phyloP scores from a whole-genome alignment of 2,329 filamentous ascomycete genomes.

The Pestalotiopsis sp. region DNA sequence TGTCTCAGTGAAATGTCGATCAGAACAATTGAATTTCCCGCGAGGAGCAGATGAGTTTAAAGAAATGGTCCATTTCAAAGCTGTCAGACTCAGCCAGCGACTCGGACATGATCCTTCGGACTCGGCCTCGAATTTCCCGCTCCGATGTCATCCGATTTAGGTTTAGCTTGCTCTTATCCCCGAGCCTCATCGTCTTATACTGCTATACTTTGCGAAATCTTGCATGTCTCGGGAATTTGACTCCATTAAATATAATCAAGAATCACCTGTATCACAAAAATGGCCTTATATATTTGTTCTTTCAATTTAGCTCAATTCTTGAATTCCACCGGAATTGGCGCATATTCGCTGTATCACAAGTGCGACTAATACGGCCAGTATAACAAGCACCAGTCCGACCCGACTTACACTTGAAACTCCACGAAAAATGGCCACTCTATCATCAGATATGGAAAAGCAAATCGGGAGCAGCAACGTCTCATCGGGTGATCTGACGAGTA shows the following conservation, averaged over 20 bases:
- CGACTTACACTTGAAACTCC: background rate
- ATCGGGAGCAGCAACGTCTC: background rate
- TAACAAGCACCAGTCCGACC: background rate
- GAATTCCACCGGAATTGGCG: background rate
- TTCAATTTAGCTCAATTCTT: background rate
- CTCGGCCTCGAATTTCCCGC: conserved; percentile 1
- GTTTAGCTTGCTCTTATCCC: background rate
- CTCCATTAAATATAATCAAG: background rate
- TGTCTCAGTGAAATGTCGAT: background rate
- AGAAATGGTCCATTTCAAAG: background rate
- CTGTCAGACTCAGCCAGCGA: background rate
- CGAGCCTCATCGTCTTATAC: background rate
- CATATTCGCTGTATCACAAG: background rate
- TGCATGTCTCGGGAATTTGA: background rate
- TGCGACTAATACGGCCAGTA: background rate
- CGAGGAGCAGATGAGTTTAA: background rate
- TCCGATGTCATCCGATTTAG: background rate
- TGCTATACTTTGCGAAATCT: background rate
- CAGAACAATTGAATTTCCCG: background rate
- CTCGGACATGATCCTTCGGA: conserved; percentile 3
- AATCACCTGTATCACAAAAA: background rate
- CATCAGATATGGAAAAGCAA: background rate
- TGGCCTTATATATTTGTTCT: background rate
- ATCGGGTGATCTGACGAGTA: background rate
- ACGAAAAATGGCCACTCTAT: background rate